Evolutionary conservation across 1,284 basidiomycete genomes (phyloP).

Genomic region (Boletellus sp.): DNA sequence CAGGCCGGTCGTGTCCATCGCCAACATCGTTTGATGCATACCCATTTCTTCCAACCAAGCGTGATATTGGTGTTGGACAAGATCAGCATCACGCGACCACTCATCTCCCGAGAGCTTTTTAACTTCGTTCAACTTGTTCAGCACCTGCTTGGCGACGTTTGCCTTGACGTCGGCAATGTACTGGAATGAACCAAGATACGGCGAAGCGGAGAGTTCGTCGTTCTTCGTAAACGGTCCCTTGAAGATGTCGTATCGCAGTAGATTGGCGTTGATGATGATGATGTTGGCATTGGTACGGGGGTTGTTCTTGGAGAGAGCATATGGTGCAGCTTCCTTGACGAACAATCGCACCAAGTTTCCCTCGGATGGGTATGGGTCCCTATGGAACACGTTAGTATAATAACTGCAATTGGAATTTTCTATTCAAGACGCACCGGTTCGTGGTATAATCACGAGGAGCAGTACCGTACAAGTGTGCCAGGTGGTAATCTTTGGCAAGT

Average conservation of each 20-base stretch:
- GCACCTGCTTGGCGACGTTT: slow-evolving; percentile 48
- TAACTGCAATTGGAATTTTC: not conserved
- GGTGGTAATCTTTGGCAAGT: slow-evolving; percentile 52
- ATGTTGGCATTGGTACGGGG: slow-evolving; percentile 55
- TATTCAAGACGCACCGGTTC: slow-evolving; percentile 40
- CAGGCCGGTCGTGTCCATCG: slow-evolving; percentile 38
- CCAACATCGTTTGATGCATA: slow-evolving; percentile 18
- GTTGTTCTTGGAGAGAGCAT: slow-evolving; percentile 58
- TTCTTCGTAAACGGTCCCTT: slow-evolving; percentile 72
- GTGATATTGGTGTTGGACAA: slow-evolving; percentile 50
- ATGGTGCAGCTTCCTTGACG: slow-evolving; percentile 53
- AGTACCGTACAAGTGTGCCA: slow-evolving; percentile 57
- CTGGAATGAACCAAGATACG: slow-evolving; percentile 60
- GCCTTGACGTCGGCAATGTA: slow-evolving; percentile 54
- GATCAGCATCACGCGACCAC: slow-evolving; percentile 46
- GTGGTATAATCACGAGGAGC: slow-evolving; percentile 74
- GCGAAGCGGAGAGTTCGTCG: slow-evolving; percentile 73
- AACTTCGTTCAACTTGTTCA: slow-evolving; percentile 49
- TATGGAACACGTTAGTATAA: slow-evolving; percentile 18
- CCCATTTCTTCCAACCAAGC: slow-evolving; percentile 59
- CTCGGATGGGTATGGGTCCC: slow-evolving; percentile 63
- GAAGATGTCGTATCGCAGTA: slow-evolving; percentile 70
- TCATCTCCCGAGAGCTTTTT: slow-evolving; percentile 36
- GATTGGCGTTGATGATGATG: slow-evolving; percentile 72
- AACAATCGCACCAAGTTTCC: slow-evolving; percentile 61